Percentiles rank a stretch among this genome's conserved stretches.
phyloP scores from a whole-genome alignment of 345 rosid species.

The Geranium brycei region DNA sequence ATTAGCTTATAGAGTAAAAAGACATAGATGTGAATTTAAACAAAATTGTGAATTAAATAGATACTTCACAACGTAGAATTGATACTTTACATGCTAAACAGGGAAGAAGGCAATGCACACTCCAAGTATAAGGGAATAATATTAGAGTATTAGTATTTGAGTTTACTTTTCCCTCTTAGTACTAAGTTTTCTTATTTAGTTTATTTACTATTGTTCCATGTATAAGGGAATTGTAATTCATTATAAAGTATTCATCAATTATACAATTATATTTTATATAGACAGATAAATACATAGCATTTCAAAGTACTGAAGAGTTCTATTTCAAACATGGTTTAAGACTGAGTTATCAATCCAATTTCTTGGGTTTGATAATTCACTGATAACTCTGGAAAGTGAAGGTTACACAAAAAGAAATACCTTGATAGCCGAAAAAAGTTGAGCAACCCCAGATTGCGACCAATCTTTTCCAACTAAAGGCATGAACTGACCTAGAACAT shows the following conservation, averaged over 20 bases:
- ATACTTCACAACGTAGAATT: too few relatives aligned
- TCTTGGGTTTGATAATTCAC: background rate
- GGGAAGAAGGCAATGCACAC: background rate
- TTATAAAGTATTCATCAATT: too few relatives aligned
- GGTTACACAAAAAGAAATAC: slow-evolving; percentile 17
- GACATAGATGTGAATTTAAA: background rate
- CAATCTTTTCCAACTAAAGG: slow-evolving; percentile 95
- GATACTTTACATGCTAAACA: background rate
- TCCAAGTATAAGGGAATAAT: too few relatives aligned
- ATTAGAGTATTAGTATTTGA: too few relatives aligned
- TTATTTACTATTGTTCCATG: too few relatives aligned
- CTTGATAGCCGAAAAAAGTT: slow-evolving; percentile 83
- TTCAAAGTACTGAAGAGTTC: background rate
- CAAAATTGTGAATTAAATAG: background rate
- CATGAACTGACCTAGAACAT: slow-evolving; percentile 92
- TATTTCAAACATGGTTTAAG: background rate
- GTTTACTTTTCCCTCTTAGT: too few relatives aligned
- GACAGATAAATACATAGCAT: background rate
- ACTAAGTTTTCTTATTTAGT: too few relatives aligned
- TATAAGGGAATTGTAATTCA: too few relatives aligned
- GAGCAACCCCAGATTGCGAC: slow-evolving; percentile 93
- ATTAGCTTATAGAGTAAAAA: background rate
- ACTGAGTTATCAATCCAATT: background rate
- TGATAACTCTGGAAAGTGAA: background rate
- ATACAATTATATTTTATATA: too few relatives aligned